Evolutionary conservation across 2,329 filamentous ascomycete genomes (phyloP), one percentile per base, ranked within the genome.

Genomic region (Cladophialophora psammophila): DNA sequence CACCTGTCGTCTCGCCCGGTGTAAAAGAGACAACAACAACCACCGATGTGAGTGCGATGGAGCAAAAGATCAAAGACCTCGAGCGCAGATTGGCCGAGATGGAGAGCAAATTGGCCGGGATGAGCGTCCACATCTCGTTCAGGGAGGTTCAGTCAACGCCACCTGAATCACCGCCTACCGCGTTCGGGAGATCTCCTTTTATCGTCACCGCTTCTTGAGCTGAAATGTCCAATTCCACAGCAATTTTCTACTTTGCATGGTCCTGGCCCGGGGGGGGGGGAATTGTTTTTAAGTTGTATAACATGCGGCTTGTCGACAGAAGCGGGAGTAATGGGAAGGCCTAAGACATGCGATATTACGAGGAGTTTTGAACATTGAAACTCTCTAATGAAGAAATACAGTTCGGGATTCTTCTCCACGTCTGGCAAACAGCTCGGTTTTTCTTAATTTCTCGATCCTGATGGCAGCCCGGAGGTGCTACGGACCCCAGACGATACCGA

Each of bases 31-130:
- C 18, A 26, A 10, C 15, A 9, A 13, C 9, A 4, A 20, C 42
- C n/a, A 48, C 45, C n/a, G 55, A 60, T 6, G 31, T 45, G 32
- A 45, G 18, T 38, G n/a, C 58, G 5, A 36, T 66, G 63, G 66
- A 66, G 54, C 55, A 60, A n/a, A 58, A 60, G 40, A 45, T 68
- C 26, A 34, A 56, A 7, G 63, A 68, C 4, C 63, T 68, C 34
- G 66, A 68, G 40, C 55, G 55, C 48, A 63, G 64, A 34, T 20
- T 68, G 13, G 63, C 60, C 31, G 66, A 68, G 15, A 68, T 68
- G 63, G 66, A 68, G 60, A 60, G 34, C 15, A 68, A 68, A 38
- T 50, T 65, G 20, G 55, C 63, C 13, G 32, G 48, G 6, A 52
- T 67, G 53, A 58, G 36, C 8, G 38, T 68, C 20, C 66, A 68